Evolutionary conservation across 2,329 filamentous ascomycete genomes (phyloP), one percentile per base, ranked within the genome.

Genomic region (Colletotrichum sp.): DNA sequence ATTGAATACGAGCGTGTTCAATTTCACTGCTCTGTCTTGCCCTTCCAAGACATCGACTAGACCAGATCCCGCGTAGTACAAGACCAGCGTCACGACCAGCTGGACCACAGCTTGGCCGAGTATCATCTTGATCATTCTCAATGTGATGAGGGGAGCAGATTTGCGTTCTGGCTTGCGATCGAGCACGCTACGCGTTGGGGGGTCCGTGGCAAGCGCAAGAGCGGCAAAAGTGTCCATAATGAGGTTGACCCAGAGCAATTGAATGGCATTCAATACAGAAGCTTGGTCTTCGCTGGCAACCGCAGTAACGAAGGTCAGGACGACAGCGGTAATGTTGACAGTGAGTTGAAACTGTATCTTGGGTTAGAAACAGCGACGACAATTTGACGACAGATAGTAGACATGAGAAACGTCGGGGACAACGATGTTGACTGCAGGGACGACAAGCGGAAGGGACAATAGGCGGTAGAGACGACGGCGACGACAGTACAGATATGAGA

Each of bases 1-100:
- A 85, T 96, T 97, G 88, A 96, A 96, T 7, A 96, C 93, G 13
- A 96, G 87, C 1, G 94, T 95, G 72, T 91, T 85, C 70, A 94
- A 15, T 63, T 18, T 63, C 26, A 32, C 28, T 21, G 28, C 28
- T 2, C n/a, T 34, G 26, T 21, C 59, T 36, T n/a, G 32, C 84
- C 94, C 93, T 71, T 90, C 67, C 39, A 49, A n/a, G 39, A n/a
- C 36, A 28, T 8, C 71, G 5, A 34, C 72, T 32, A 71, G 32
- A 2, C 49, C 55, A 21, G 26, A 32, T 12, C 69, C 76, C 16
- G 76, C 76, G 49, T 75, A 76, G 36, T 76, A 73, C 15, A 78
- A 55, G 4, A 72, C 70, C 69, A 93, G 89, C 2, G 91, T 90
- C 9, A 92, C 87, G 21, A 84, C 83, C 6, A 93, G 87, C 79